Conservation (phyloP, 768 basidiomycete species). For the Naganishia antarctica region DNA sequence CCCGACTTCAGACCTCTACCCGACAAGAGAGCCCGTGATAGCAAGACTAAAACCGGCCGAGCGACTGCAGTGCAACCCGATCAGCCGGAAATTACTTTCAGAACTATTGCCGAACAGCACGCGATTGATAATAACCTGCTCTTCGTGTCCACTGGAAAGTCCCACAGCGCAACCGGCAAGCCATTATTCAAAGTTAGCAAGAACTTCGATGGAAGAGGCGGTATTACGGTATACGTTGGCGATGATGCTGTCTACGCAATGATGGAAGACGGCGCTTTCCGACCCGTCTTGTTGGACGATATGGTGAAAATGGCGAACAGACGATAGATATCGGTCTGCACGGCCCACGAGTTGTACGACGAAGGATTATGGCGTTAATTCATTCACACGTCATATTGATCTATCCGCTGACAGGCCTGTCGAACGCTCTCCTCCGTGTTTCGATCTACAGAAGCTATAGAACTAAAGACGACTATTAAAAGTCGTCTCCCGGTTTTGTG, state of each 20-base stretch:
- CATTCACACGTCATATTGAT: background rate
- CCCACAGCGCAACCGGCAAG: constrained; percentile 79
- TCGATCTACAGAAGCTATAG: background rate
- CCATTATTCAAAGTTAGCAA: constrained; percentile 78
- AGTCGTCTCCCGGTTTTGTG: background rate
- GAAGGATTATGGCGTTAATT: background rate
- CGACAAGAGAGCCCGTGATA: constrained; percentile 42
- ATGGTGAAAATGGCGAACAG: constrained; percentile 60
- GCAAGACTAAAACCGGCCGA: constrained; percentile 50
- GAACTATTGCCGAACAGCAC: constrained; percentile 84
- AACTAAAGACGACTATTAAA: background rate
- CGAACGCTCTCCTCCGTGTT: background rate
- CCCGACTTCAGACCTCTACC: constrained; percentile 57
- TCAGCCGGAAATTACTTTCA: constrained; percentile 74
- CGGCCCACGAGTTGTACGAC: background rate
- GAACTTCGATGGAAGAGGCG: constrained; percentile 75
- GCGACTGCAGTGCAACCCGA: constrained; percentile 22
- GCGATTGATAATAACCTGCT: constrained; percentile 79
- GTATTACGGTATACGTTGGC: constrained; percentile 77
- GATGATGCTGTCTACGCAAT: constrained; percentile 93
- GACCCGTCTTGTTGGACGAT: constrained; percentile 78
- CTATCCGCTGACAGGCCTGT: background rate
- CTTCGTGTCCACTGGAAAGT: constrained; percentile 79
- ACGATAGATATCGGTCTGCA: background rate
- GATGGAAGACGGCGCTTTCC: constrained; percentile 53